Evolutionary conservation across 306 rosid species (phyloP), one percentile per base, ranked within the genome.

Genomic region (Cucumis melo): DNA sequence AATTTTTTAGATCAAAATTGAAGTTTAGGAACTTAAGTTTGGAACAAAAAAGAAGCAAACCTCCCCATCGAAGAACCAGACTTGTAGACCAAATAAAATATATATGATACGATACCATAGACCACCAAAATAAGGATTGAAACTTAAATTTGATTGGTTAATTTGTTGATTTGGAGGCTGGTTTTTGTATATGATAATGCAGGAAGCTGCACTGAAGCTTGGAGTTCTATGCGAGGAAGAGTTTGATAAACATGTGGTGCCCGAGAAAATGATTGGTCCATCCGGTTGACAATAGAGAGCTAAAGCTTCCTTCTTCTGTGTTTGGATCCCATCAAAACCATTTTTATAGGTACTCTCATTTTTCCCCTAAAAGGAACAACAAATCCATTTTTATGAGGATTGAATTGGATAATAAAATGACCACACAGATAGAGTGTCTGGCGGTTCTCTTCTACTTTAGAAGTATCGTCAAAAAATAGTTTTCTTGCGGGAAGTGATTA

Each of bases 251-350:
- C 92, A 90, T 53, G 99, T 95, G 85, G 98, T 95, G 79, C 99
- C 98, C 7, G 97, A 91, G 89, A 91, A 95, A 85, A 95, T 95
- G 99, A 81, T 95, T 73, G 98, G 99, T 79, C 99, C 99, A 59
- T 46, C 93, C 23, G 96, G 87, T 82, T 90, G 81, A 4, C 3
- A 32, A 88, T 23, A 14, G 36, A 66, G 48, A 65, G 46, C 72
- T 36, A 19, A 39, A 21, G 21, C 46, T 13, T 13, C 39, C 71
- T 38, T n/a, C 71, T 36, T n/a, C 56, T 14, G 57, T 12, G 71
- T 9, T 76, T 76, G 42, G 42, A 59, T 16, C 70, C 70, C 27
- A 44, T 39, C 55, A 58, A 42, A 59, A 60, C 23, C 6, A 58
- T 16, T 72, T 27, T 50, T 10, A 39, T 39, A 38, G 53, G 19